Evolutionary conservation across 176 grass and related monocot genomes (phyloP).

Genomic region (Pontederia crassipes): DNA sequence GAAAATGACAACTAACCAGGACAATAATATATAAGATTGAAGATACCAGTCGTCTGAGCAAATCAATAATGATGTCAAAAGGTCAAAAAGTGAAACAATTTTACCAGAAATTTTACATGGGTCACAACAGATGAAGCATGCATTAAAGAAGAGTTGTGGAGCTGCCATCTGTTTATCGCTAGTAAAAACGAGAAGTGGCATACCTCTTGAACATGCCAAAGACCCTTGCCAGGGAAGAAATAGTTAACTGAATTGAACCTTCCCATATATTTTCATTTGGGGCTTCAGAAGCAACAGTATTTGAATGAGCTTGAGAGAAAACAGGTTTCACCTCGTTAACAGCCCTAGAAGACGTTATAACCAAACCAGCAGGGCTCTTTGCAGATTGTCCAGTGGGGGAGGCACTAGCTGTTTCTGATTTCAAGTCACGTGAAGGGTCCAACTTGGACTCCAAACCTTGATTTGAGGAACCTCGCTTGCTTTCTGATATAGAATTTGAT

Average conservation of each 20-base stretch:
- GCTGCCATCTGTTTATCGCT: slow-evolving; percentile 1
- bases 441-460: slow-evolving; percentile 15
- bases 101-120: too few relatives aligned
- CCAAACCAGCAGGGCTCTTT: slow-evolving; percentile 11
- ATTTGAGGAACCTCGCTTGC: slow-evolving; percentile 12
- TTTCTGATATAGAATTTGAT: slow-evolving; percentile 14
- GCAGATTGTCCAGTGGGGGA: slow-evolving; percentile 14
- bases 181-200: slow-evolving; percentile 22
- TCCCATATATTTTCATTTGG: slow-evolving; percentile 58
- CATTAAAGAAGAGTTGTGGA: neutral
- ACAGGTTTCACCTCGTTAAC: slow-evolving; percentile 37
- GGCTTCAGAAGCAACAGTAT: slow-evolving; percentile 11
- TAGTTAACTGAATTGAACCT: slow-evolving; percentile 53
- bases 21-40: too few relatives aligned
- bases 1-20: too few relatives aligned
- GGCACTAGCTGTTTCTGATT: slow-evolving; percentile 4
- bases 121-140: neutral
- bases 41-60: too few relatives aligned
- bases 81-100: too few relatives aligned
- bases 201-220: slow-evolving; percentile 73
- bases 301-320: slow-evolving; percentile 15
- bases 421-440: slow-evolving; percentile 2
- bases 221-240: slow-evolving; percentile 36
- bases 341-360: slow-evolving; percentile 27
- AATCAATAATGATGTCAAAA: too few relatives aligned